These are phyloP conservation scores for Fraxinus quadrangulata DNA, from an alignment of 257 asterid species.

Conservation along the genomic window DNA sequence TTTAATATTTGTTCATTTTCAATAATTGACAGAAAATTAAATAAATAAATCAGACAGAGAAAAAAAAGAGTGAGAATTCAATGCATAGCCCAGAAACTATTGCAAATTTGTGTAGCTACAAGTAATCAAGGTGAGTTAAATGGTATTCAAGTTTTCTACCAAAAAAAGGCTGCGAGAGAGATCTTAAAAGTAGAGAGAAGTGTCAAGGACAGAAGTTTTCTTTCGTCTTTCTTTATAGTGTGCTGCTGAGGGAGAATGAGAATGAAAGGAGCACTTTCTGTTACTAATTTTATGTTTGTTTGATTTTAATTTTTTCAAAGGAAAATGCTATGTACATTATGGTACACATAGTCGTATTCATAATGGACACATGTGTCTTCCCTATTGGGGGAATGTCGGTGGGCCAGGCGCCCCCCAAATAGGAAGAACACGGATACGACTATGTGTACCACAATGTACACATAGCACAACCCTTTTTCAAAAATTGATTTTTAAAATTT, in stretches of 20 bases:
- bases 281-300: not conserved
- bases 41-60: not conserved
- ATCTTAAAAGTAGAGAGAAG: conserved; percentile 31
- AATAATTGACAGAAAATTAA: not conserved
- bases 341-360: too few species aligned
- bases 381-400: too few species aligned
- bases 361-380: too few species aligned
- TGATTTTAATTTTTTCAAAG: too few species aligned
- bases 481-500: too few species aligned
- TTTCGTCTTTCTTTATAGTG: conserved; percentile 21
- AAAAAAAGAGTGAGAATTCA: conserved; percentile 6
- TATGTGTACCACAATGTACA: too few species aligned
- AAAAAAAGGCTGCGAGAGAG: conserved; percentile 30
- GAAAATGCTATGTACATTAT: too few species aligned
- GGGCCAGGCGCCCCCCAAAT: too few species aligned
- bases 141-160: conserved; percentile 18
- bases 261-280: conserved; percentile 29
- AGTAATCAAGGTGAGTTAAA: not conserved
- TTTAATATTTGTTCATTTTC: not conserved
- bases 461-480: too few species aligned
- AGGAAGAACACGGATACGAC: too few species aligned
- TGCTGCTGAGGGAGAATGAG: not conserved
- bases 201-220: conserved; percentile 22
- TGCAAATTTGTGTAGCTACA: conserved; percentile 2
- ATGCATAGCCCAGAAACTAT: conserved; percentile 28